phyloP scores from a whole-genome alignment of 805 yeast genomes.

The Lipomyces oligophaga region DNA sequence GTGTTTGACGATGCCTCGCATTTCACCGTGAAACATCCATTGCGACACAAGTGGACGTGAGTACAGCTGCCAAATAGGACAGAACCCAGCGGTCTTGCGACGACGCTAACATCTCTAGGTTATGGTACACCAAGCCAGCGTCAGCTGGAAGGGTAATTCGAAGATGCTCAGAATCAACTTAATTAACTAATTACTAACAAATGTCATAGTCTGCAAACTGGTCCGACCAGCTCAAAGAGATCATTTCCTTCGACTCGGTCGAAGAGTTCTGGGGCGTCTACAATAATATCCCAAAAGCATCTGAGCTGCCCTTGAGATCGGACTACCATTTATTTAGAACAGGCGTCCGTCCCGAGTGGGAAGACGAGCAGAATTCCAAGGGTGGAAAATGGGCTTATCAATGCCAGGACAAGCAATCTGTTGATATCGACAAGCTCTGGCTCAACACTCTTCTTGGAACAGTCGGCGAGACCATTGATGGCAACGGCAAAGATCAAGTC shows the following conservation, averaged over 20 bases:
- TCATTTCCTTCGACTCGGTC: conserved; percentile 86
- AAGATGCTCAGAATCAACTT: background rate
- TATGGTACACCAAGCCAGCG: conserved; percentile 96
- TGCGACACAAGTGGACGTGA: conserved; percentile 81
- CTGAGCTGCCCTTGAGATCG: conserved; percentile 83
- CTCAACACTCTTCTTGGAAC: conserved; percentile 79
- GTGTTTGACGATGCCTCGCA: conserved; percentile 51
- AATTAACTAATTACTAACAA: background rate
- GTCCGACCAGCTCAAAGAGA: conserved; percentile 89
- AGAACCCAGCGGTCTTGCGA: background rate
- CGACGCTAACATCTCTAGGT: conserved; percentile 59
- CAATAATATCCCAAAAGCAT: conserved; percentile 88
- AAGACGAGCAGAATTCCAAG: conserved; percentile 75
- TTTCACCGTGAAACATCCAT: conserved; percentile 80
- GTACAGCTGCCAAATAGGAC: background rate
- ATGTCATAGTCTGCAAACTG: conserved; percentile 59
- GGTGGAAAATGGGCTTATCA: conserved; percentile 95
- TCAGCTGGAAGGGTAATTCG: conserved; percentile 48
- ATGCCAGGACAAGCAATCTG: conserved; percentile 54
- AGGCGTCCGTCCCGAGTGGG: conserved; percentile 98
- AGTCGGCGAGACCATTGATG: conserved; percentile 91
- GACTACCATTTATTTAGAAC: conserved; percentile 94
- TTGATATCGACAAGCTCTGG: conserved; percentile 85
- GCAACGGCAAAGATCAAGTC: conserved; percentile 74
- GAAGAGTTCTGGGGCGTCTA: conserved; percentile 99